A percentile compares a stretch with the other conserved stretches of the same genome.
Conservation (phyloP, 1,284 basidiomycete species). For the Fistulinella cinereoalba region DNA sequence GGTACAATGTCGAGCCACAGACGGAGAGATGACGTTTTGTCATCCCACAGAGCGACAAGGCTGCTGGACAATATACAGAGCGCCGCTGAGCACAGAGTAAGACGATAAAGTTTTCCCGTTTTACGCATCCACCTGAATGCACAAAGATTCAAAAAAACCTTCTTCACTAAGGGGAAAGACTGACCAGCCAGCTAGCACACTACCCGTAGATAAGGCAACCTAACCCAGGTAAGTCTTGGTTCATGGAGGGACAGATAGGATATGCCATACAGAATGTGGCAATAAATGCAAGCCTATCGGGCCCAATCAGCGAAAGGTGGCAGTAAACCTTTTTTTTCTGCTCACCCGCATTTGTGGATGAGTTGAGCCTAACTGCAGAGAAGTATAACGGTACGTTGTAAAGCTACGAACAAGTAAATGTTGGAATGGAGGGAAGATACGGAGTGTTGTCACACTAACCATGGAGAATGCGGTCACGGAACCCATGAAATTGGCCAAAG, state of each 20-base stretch:
- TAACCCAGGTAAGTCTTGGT: constrained; percentile 32
- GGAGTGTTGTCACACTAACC: constrained; percentile 44
- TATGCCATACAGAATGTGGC: constrained; percentile 76
- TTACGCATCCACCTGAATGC: constrained; percentile 69
- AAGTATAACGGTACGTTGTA: constrained; percentile 90
- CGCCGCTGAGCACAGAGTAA: constrained; percentile 60
- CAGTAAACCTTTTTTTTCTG: constrained; percentile 10
- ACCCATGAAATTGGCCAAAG: constrained; percentile 74
- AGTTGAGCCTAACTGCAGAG: constrained; percentile 76
- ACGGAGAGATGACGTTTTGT: constrained; percentile 58
- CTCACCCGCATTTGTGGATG: constrained; percentile 70
- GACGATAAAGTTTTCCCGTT: constrained; percentile 76
- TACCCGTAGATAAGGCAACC: constrained; percentile 76
- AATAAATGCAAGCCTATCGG: constrained; percentile 69
- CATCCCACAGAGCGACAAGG: constrained; percentile 61
- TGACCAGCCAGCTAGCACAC: constrained; percentile 81
- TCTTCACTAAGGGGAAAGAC: constrained; percentile 22
- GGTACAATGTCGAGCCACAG: constrained; percentile 78
- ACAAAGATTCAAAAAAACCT: background rate
- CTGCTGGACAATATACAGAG: constrained; percentile 54
- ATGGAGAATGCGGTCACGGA: constrained; percentile 77
- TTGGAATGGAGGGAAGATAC: background rate
- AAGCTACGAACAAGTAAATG: constrained; percentile 45
- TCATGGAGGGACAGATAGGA: background rate
- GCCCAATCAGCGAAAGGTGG: background rate